phyloP scores from a whole-genome alignment of 179 eudicot species.

The Monotropa hypopitys region DNA sequence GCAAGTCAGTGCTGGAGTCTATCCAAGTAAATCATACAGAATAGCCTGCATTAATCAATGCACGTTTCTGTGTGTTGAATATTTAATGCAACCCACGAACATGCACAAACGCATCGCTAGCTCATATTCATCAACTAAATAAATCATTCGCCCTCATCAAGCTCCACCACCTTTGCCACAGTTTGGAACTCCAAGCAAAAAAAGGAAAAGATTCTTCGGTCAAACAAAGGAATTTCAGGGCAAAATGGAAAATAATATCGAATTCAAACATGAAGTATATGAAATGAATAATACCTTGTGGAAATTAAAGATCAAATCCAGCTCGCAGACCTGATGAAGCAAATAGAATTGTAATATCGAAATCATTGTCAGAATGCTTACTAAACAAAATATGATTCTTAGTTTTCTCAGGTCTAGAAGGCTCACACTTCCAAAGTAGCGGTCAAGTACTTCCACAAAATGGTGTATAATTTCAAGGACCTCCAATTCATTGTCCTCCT shows the following conservation, averaged over 20 bases:
- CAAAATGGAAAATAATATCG: neutral
- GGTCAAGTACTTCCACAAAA: conserved; percentile 86
- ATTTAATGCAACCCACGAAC: neutral
- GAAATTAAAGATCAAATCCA: conserved; percentile 88
- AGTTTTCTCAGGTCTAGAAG: conserved; percentile 6
- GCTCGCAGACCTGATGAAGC: conserved; percentile 67
- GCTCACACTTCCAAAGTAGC: conserved; percentile 94
- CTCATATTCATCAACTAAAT: neutral
- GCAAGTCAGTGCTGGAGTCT: neutral
- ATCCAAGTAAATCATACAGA: neutral
- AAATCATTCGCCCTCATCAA: neutral
- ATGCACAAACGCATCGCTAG: neutral
- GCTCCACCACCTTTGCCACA: neutral
- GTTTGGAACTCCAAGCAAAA: neutral
- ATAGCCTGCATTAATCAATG: neutral
- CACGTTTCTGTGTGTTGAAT: neutral
- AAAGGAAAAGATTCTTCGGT: neutral
- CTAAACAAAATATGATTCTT: neutral
- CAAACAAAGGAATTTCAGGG: neutral
- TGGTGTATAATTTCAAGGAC: conserved; percentile 88
- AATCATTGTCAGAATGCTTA: neutral
- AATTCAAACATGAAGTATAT: neutral
- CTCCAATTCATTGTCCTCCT: conserved; percentile 90
- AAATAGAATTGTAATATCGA: conserved; percentile 4
- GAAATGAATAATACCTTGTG: conserved; percentile 56